A percentile compares a stretch with the other conserved stretches of the same genome.
phyloP scores from a whole-genome alignment of 2,329 filamentous ascomycete genomes.

The Pseudocercospora macadamiae region DNA sequence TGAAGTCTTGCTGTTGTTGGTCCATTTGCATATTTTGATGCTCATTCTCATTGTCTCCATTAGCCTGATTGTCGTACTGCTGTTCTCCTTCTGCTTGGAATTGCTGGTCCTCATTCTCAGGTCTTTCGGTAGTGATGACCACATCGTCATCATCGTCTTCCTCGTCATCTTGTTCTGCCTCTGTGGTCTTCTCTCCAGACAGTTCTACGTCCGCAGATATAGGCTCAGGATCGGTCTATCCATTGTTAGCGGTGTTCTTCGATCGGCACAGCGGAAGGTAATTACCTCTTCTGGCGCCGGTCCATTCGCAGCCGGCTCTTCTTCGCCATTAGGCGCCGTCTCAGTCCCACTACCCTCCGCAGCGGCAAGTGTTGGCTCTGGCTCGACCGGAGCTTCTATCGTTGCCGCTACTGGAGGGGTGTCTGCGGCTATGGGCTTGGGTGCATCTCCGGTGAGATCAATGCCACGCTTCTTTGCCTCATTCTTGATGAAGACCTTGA shows the following conservation, averaged over 20 bases:
- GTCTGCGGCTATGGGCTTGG: slow-evolving; percentile 25
- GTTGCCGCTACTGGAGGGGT: slow-evolving; percentile 13
- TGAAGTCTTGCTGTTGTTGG: slow-evolving; percentile 26
- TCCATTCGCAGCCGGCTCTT: slow-evolving; percentile 6
- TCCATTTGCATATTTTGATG: slow-evolving; percentile 26
- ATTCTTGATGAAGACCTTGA: slow-evolving; percentile 86
- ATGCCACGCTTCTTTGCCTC: slow-evolving; percentile 69
- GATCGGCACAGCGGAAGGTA: background rate
- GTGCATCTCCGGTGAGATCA: slow-evolving; percentile 24
- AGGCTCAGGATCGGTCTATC: background rate
- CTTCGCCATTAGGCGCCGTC: slow-evolving; percentile 12
- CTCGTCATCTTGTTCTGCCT: slow-evolving; percentile 28
- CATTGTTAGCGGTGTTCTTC: background rate
- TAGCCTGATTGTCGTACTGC: slow-evolving; percentile 20
- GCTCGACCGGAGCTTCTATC: background rate
- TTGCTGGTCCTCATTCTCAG: slow-evolving; percentile 25
- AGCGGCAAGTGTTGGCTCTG: slow-evolving; percentile 11
- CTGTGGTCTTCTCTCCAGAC: slow-evolving; percentile 7
- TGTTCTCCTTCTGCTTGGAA: slow-evolving; percentile 23
- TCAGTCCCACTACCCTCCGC: slow-evolving; percentile 13
- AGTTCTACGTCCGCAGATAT: slow-evolving; percentile 12
- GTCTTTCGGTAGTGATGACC: slow-evolving; percentile 37
- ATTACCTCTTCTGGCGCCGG: slow-evolving; percentile 18
- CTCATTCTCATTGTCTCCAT: slow-evolving; percentile 16
- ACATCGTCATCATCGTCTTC: slow-evolving; percentile 35